Base-by-base conservation (phyloP, 495 filamentous ascomycete genomes). In the Penicillium soppii region DNA sequence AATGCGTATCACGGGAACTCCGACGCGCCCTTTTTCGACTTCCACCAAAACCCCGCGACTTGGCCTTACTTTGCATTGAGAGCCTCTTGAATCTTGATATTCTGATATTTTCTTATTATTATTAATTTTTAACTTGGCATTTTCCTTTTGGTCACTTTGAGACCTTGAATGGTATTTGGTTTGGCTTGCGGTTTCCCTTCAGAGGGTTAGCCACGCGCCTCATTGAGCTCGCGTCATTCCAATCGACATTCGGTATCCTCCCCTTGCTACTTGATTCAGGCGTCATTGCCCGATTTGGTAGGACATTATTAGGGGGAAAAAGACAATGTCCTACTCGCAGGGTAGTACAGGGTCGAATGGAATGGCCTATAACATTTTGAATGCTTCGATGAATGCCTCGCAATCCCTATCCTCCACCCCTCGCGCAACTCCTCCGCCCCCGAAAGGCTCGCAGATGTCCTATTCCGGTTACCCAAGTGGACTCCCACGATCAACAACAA, bases 381-480 rank as follows among this genome's bases (percentile, higher is more conserved):
- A 77, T 57, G 71, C 68, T 54, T 71, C 76, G 39, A 73, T 82
- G 45, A 73, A 77, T 57, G 71, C 68, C 53, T 71, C 76, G 37
- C 76, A 78, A 62, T 76, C 79, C 49, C 61, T 79, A 47, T 68
- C 71, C 15, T 77, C 75, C 19, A 82, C 80, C n/a, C 79, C 77
- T 51, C 72, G 77, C 55, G 76, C 73, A 43, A 81, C 60, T 41
- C 53, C 75, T 29, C 78, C 79, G 43, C 71, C 79, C 49, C 67
- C 74, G 47, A 72, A 66, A 66, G 65, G 48, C 48, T 70, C 63
- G 45, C 75, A 74, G 40, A 74, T 74, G 58, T 72, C 69, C 64
- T 73, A 71, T 15, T 76, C 73, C 56, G 74, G 65, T 41, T 74
- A 74, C 64, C 59, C 74, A 45, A 75, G 62, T 54, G 69, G 68